These are phyloP conservation scores for Myxozyma geophila DNA, from an alignment of 805 yeast genomes.

Conservation along the genomic window DNA sequence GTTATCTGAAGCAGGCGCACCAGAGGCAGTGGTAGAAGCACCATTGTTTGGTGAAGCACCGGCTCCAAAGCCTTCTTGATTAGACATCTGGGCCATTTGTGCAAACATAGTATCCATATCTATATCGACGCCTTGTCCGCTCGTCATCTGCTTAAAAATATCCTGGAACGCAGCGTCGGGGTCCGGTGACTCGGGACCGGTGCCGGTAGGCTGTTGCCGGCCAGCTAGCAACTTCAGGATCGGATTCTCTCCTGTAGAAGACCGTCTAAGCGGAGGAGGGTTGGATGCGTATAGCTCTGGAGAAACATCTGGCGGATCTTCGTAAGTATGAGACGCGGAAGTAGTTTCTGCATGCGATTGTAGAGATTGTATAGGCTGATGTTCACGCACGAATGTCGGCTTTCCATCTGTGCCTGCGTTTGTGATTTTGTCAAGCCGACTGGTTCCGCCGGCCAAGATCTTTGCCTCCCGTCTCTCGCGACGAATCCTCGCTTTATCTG, in stretches of 20 bases:
- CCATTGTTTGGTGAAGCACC: slow-evolving; percentile 5
- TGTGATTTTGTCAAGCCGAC: slow-evolving; percentile 37
- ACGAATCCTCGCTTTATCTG: slow-evolving; percentile 37
- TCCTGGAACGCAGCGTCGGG: slow-evolving; percentile 18
- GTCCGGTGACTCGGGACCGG: slow-evolving; percentile 11
- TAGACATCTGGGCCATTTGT: slow-evolving; percentile 17
- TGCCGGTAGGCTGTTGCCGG: slow-evolving; percentile 13
- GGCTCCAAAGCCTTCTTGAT: background rate
- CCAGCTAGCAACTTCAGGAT: slow-evolving; percentile 26
- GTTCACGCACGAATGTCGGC: slow-evolving; percentile 7
- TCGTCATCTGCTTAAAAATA: slow-evolving; percentile 14
- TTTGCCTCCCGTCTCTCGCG: slow-evolving; percentile 39
- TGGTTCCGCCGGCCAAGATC: slow-evolving; percentile 35
- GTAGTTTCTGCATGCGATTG: background rate
- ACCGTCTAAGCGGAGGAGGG: slow-evolving; percentile 2
- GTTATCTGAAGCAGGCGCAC: slow-evolving; percentile 4
- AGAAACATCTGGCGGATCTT: slow-evolving; percentile 24
- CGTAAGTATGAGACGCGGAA: background rate
- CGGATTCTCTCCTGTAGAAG: slow-evolving; percentile 25
- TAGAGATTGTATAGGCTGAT: slow-evolving; percentile 13
- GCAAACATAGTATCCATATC: slow-evolving; percentile 13
- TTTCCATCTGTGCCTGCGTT: slow-evolving; percentile 10
- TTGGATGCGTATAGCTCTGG: slow-evolving; percentile 1
- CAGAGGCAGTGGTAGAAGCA: background rate
- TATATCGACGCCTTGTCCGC: slow-evolving; percentile 14